These are phyloP conservation scores for Elsinoe ampelina DNA, from an alignment of 2,329 filamentous ascomycete species.

Conservation along the genomic window DNA sequence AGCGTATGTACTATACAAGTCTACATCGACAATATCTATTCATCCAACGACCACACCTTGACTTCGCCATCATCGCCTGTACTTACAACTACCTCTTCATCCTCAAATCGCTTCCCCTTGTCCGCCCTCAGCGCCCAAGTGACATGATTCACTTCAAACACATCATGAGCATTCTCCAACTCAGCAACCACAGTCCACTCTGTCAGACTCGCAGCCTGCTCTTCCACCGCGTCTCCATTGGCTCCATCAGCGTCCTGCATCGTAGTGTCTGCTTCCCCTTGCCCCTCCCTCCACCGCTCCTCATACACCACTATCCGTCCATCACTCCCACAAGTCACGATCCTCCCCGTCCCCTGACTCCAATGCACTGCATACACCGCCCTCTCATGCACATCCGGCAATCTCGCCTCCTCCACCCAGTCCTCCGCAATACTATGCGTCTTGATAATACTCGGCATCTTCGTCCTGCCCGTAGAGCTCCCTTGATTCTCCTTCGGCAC, in stretches of 20 bases:
- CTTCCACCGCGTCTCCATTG: slow-evolving; percentile 19
- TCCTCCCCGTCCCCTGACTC: slow-evolving; percentile 65
- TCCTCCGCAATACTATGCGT: slow-evolving; percentile 62
- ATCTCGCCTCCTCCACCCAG: slow-evolving; percentile 67
- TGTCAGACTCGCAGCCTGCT: slow-evolving; percentile 26
- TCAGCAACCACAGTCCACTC: slow-evolving; percentile 64
- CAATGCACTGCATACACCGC: slow-evolving; percentile 79
- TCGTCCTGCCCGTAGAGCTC: slow-evolving; percentile 39
- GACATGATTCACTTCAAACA: slow-evolving; percentile 90
- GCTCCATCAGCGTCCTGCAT: slow-evolving; percentile 20
- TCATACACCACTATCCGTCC: slow-evolving; percentile 70
- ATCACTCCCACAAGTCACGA: slow-evolving; percentile 87
- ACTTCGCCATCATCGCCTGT: slow-evolving; percentile 89
- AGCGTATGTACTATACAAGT: no score
- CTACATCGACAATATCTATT: background rate
- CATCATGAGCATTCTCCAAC: slow-evolving; percentile 70
- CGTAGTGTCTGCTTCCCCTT: slow-evolving; percentile 22
- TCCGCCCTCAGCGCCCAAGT: slow-evolving; percentile 78
- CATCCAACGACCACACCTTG: slow-evolving; percentile 55
- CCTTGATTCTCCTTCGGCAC: slow-evolving; percentile 46
- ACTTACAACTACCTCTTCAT: slow-evolving; percentile 77
- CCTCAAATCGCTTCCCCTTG: slow-evolving; percentile 47
- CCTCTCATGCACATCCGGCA: slow-evolving; percentile 67
- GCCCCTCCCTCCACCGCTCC: slow-evolving; percentile 42
- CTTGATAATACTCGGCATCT: slow-evolving; percentile 85